These are phyloP conservation scores for Leccinum fibrillosum DNA, from an alignment of 768 basidiomycete species.

Conservation along the genomic window DNA sequence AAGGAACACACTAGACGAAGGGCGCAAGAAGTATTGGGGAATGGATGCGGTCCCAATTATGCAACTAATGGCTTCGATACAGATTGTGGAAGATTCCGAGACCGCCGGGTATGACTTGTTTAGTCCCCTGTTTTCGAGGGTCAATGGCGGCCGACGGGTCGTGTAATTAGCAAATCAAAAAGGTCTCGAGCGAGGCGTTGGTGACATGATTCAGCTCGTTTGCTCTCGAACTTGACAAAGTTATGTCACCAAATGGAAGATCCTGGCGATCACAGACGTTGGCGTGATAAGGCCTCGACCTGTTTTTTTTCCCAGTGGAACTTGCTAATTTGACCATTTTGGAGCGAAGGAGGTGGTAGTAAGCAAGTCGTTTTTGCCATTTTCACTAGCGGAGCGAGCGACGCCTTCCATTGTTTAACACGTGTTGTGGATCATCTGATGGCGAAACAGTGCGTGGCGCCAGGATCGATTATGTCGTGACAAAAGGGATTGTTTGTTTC, in stretches of 20 bases:
- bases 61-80: constrained; percentile 9
- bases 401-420: constrained; percentile 32
- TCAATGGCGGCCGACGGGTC: constrained; percentile 6
- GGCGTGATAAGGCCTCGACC: constrained; percentile 18
- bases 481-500: constrained; percentile 22
- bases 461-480: constrained; percentile 17
- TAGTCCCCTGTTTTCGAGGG: constrained; percentile 21
- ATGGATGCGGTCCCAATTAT: constrained; percentile 26
- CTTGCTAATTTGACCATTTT: constrained; percentile 23
- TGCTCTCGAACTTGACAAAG: constrained; percentile 19
- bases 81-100: constrained; percentile 12
- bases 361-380: constrained; percentile 17
- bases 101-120: not conserved
- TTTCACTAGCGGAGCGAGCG: constrained; percentile 25
- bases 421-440: constrained; percentile 28
- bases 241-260: constrained; percentile 30
- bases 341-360: constrained; percentile 13
- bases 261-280: constrained; percentile 25
- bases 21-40: constrained; percentile 29
- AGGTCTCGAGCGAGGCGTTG: constrained; percentile 14
- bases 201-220: constrained; percentile 1
- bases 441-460: constrained; percentile 14
- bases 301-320: constrained; percentile 20
- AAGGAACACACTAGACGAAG: constrained; percentile 10
- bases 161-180: constrained; percentile 11